Base-by-base conservation (phyloP, 2,329 filamentous ascomycete species). In the Trichoderma sp. region DNA sequence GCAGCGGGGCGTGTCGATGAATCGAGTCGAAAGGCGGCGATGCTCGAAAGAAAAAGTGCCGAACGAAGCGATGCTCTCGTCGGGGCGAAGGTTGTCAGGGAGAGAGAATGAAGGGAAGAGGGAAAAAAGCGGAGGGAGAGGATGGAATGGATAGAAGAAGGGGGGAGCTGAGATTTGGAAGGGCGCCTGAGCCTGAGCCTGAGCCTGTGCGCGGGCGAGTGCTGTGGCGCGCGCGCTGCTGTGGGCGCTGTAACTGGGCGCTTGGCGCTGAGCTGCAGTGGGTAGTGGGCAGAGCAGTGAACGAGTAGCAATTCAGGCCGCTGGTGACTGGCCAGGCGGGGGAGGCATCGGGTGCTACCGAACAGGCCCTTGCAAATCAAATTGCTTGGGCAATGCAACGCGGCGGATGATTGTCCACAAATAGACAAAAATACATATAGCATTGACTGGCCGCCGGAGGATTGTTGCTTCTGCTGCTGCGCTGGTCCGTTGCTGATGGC, bases 1-100 rank as follows among this genome's bases (percentile, higher is more conserved):
- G 70, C 57, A 20, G 32, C 55, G 50, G 55, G 34, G 15, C 50
- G 63, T 43, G 32, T 63, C 43, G 70, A 64, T 58, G 47, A 43
- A 23, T 50, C 65, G 67, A 69, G 53, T 58, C 59, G 47, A 64
- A 53, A 32, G n/a, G 66, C 73, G 30, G 26, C 34, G 64, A 68
- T 64, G 65, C 58, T 72, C 66, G 66, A 36, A 70, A 58, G 28
- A 39, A 39, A 69, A 50, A 30, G 36, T 61, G 28, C 66, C 62
- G 62, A 68, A 66, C 67, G 67, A 67, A 66, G 71, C 68, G 68
- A 59, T 70, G 73, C 71, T 71, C 73, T 68, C 71, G 64, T 64
- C 72, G 73, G 73, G 71, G 47, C 43, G 67, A 63, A 68, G 53
- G 65, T 23, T 36, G 61, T 70, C 57, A 58, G 57, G 58, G 64